Evolutionary conservation across 176 grass and related monocot species (phyloP).

Genomic region (Juncus inflexus): DNA sequence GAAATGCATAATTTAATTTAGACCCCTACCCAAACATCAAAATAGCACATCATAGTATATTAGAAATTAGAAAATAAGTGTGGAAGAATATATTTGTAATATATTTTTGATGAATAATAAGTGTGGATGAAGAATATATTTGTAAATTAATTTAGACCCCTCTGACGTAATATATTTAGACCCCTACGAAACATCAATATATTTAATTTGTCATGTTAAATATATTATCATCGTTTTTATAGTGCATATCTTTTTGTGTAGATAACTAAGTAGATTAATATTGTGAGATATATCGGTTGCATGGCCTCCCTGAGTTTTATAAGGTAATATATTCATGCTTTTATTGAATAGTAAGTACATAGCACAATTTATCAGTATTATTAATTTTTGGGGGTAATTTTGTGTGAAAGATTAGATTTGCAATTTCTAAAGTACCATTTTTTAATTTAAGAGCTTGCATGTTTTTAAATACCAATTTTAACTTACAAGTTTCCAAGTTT

Average conservation of each 20-base stretch:
- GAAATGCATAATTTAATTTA: not conserved
- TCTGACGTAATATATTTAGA: constrained; percentile 57
- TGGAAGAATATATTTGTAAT: too few species aligned
- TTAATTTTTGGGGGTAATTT: too few species aligned
- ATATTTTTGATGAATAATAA: too few species aligned
- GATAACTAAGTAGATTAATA: constrained; percentile 72
- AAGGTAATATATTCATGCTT: constrained; percentile 45
- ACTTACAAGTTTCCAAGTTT: too few species aligned
- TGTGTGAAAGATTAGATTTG: too few species aligned
- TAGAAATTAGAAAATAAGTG: not conserved
- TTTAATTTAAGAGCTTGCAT: too few species aligned
- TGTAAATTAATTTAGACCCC: constrained; percentile 85
- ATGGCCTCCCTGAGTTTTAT: constrained; percentile 92
- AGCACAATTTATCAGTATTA: too few species aligned
- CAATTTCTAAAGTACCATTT: too few species aligned
- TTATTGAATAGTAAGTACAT: not conserved
- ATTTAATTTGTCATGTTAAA: constrained; percentile 11
- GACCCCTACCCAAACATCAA: not conserved
- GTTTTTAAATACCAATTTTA: too few species aligned
- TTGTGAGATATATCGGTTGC: constrained; percentile 83
- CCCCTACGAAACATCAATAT: constrained; percentile 63
- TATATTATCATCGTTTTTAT: not conserved
- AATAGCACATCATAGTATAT: not conserved
- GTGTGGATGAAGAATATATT: constrained; percentile 70
- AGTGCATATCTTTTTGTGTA: constrained; percentile 25